Conservation (phyloP, 495 filamentous ascomycete species). For the Penicillium longicatenatum region DNA sequence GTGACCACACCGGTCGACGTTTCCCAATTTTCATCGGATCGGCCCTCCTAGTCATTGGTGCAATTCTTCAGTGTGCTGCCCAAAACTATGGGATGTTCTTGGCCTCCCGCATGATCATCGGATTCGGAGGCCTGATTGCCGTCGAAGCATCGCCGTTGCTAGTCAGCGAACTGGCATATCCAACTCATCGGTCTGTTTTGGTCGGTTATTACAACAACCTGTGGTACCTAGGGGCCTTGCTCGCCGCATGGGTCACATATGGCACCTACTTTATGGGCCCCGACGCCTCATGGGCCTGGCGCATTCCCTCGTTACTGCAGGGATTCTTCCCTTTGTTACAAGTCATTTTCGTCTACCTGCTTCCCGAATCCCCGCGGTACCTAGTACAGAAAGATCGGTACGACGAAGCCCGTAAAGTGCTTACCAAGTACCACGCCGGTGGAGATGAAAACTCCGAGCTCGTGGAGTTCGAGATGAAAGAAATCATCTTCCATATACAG, state of each 20-base stretch:
- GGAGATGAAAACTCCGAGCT: constrained; percentile 48
- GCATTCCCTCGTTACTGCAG: constrained; percentile 40
- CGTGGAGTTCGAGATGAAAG: constrained; percentile 59
- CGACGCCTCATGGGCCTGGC: constrained; percentile 47
- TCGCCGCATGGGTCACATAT: constrained; percentile 23
- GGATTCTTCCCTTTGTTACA: constrained; percentile 39
- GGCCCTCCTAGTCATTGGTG: constrained; percentile 23
- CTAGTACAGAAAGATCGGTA: constrained; percentile 51
- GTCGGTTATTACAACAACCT: constrained; percentile 20
- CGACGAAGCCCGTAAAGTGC: constrained; percentile 50
- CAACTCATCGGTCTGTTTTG: constrained; percentile 28
- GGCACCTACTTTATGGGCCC: constrained; percentile 14
- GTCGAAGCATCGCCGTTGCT: constrained; percentile 21
- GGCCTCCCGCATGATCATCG: constrained; percentile 27
- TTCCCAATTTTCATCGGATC: constrained; percentile 24
- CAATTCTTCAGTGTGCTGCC: constrained; percentile 9
- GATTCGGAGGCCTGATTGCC: constrained; percentile 25
- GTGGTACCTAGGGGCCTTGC: constrained; percentile 21
- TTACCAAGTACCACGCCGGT: constrained; percentile 59
- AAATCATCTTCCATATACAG: constrained; percentile 40
- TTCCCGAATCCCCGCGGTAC: constrained; percentile 46
- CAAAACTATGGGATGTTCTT: constrained; percentile 30
- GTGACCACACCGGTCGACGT: constrained; percentile 20
- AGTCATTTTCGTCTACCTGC: constrained; percentile 40
- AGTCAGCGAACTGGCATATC: constrained; percentile 22